Evolutionary conservation across 1,139 yeast species (phyloP).

Genomic region (Lodderomyces pseudojiufengensis): DNA sequence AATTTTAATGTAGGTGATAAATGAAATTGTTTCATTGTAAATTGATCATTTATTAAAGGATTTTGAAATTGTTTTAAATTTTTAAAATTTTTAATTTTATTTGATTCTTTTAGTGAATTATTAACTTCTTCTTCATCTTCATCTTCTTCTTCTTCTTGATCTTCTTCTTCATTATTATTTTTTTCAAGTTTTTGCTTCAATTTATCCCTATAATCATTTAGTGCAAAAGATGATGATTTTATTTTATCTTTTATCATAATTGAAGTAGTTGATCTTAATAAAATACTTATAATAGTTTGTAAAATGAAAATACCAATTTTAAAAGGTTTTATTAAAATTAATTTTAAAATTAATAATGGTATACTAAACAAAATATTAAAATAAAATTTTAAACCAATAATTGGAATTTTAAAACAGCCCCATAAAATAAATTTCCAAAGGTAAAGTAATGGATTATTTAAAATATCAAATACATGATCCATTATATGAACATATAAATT

Average conservation of each 20-base stretch:
- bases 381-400: conserved; percentile 12
- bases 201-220: too few relatives aligned
- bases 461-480: conserved; percentile 8
- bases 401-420: conserved; percentile 3
- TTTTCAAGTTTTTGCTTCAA: neutral
- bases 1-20: conserved; percentile 9
- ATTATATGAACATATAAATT: conserved; percentile 4
- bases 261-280: conserved; percentile 1
- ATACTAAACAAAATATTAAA: conserved; percentile 17
- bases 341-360: conserved; percentile 13
- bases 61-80: too few relatives aligned
- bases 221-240: too few relatives aligned
- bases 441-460: conserved; percentile 9
- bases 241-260: neutral
- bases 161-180: neutral
- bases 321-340: conserved; percentile 8
- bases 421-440: neutral
- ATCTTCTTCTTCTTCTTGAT: neutral
- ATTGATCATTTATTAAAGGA: conserved; percentile 2
- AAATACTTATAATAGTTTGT: conserved; percentile 2
- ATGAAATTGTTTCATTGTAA: conserved; percentile 13
- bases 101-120: too few relatives aligned
- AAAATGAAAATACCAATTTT: conserved; percentile 2
- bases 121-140: neutral
- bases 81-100: too few relatives aligned